phyloP scores from a whole-genome alignment of 257 asterid species.

The Jaltomata sinuosa region DNA sequence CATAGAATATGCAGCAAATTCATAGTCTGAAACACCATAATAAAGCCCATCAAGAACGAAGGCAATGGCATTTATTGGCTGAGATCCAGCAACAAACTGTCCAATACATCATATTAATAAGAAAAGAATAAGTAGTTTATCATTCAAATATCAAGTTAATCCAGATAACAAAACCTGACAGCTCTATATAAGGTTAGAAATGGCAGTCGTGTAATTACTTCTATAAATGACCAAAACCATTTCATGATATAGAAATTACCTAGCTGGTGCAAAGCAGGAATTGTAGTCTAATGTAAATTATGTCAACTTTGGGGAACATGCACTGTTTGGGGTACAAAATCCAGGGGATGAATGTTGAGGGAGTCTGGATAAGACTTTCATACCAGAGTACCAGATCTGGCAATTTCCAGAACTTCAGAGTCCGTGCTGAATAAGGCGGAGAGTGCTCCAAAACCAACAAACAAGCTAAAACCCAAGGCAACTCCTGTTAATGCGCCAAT shows the following conservation, averaged over 20 bases:
- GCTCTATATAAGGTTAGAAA: background rate
- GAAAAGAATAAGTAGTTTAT: background rate
- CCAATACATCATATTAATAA: background rate
- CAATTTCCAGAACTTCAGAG: constrained; percentile 58
- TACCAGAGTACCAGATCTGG: constrained; percentile 85
- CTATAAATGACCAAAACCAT: background rate
- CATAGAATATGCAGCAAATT: constrained; percentile 92
- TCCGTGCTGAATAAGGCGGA: constrained; percentile 76
- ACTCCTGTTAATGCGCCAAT: constrained; percentile 59
- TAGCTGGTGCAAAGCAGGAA: background rate
- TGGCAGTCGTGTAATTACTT: background rate
- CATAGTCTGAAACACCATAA: constrained; percentile 94
- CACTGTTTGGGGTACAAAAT: background rate
- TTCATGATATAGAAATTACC: background rate
- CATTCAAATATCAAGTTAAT: background rate
- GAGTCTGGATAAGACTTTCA: constrained; percentile 13
- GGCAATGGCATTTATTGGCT: constrained; percentile 90
- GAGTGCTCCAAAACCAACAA: constrained; percentile 52
- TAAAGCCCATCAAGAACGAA: constrained; percentile 95
- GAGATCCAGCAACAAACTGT: constrained; percentile 89
- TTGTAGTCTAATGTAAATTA: background rate
- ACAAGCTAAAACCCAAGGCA: constrained; percentile 50
- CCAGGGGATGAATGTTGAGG: background rate
- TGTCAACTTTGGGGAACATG: background rate
- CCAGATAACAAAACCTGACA: background rate